Base-by-base conservation (phyloP, 352 stramenopile genomes). In the Phytophthora pistaciae region DNA sequence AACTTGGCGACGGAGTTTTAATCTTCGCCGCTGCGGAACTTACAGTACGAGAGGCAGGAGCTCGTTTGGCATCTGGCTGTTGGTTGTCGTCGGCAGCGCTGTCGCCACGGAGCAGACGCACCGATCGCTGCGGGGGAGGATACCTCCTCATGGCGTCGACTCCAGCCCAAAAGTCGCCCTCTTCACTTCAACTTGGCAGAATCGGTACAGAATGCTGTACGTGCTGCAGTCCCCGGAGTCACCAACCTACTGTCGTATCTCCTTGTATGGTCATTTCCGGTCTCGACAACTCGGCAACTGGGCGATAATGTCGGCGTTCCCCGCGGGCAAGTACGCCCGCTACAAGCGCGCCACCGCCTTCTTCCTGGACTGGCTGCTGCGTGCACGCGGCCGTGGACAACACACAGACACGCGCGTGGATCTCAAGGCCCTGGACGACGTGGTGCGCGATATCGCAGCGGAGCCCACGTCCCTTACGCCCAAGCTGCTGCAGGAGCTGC, bases 301-400 rank as follows among this genome's bases (percentile, higher is more conserved):
- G 25, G 25, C 3, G 25, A 61, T 50, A 9, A 29, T 7, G n/a
- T 13, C 38, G 25, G 16, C 31, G 14, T 69, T 69, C 62, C 53
- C 62, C 5, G 23, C 42, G 8, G 56, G 31, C 20, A 64, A 69
- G 44, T 69, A 69, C 27, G 62, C 29, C 3, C 62, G 62, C 31
- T 69, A 64, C 54, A 69, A 69, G 52, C 61, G 61, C 53, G 31
- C 52, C 27, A 68, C 61, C 11, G 52, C 61, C 53, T 68, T 62
- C 40, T 68, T 68, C 61, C 53, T 68, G 40, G 61, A 68, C 53
- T 68, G 52, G 61, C 61, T 68, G 25, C 38, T 68, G 13, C 61
- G 52, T 56, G 61, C 61, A 20, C 62, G 44, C 5, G 62, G 62
- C 3, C 42, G 44, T 1, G 62, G 62, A 3, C 53, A 46, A 5